Evolutionary conservation across 768 basidiomycete species (phyloP).

Genomic region (Mycena metata): DNA sequence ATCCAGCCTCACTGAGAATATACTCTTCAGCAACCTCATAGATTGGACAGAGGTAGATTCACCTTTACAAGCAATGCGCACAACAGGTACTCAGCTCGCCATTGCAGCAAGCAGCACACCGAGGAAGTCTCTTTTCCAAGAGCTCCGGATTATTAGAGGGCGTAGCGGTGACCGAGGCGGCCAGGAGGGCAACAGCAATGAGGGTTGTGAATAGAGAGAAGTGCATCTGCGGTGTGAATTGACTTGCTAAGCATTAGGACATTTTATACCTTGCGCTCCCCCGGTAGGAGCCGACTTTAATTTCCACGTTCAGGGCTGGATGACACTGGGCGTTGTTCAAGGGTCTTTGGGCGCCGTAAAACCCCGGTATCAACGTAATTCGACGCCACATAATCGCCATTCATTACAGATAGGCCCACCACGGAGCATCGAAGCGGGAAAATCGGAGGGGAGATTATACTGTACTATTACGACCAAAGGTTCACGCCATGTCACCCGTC

Average conservation of each 20-base stretch:
- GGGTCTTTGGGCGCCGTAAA: conserved; percentile 3
- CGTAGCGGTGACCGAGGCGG: conserved; percentile 1
- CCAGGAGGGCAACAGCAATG: conserved; percentile 1
- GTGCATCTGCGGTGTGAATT: no score
- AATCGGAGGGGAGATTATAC: conserved; percentile 1
- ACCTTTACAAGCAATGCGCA: neutral
- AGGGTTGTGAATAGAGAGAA: conserved; percentile 3
- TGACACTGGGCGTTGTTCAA: conserved; percentile 1
- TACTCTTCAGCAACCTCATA: conserved; percentile 1
- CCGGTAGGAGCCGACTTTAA: conserved; percentile 1
- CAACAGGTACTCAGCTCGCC: neutral
- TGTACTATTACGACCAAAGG: no score
- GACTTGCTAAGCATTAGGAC: neutral
- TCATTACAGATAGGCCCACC: no score
- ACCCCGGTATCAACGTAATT: no score
- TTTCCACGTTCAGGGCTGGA: neutral
- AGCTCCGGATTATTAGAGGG: neutral
- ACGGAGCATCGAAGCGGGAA: no score
- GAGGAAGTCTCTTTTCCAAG: conserved; percentile 1
- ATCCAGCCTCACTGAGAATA: conserved; percentile 1
- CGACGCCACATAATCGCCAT: no score
- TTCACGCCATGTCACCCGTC: no score
- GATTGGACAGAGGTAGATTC: conserved; percentile 1
- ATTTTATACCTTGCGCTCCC: conserved; percentile 7
- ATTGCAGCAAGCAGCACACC: neutral